These are phyloP conservation scores for Fomitopsis schrenkii DNA, from an alignment of 1,284 basidiomycete species.

Conservation along the genomic window DNA sequence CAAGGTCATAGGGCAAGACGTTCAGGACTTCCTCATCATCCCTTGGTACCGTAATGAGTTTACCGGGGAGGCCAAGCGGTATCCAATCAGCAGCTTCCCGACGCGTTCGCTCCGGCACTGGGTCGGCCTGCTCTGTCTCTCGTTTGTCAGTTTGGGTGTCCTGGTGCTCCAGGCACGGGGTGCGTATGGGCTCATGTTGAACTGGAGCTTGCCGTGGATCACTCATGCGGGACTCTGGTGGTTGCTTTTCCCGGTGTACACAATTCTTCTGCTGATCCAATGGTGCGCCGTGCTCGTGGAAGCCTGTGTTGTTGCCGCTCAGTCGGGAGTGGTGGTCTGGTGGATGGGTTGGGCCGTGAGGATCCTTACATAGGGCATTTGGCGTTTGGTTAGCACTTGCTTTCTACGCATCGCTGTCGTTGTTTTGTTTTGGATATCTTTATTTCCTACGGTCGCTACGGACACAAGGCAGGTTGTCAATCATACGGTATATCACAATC, in stretches of 20 bases:
- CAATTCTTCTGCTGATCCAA: constrained; percentile 52
- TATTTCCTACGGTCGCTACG: constrained; percentile 8
- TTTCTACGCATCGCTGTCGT: constrained; percentile 7
- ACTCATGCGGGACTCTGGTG: constrained; percentile 55
- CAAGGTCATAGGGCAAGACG: constrained; percentile 69
- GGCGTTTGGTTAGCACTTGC: constrained; percentile 7
- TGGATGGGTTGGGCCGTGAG: constrained; percentile 67
- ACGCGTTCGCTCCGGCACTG: constrained; percentile 62
- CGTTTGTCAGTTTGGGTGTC: constrained; percentile 38
- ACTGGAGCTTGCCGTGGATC: constrained; percentile 51
- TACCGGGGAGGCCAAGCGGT: constrained; percentile 68
- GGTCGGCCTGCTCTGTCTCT: constrained; percentile 54
- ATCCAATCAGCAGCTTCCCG: constrained; percentile 55
- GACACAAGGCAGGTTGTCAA: not conserved
- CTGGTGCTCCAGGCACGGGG: constrained; percentile 50
- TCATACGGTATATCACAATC: not conserved
- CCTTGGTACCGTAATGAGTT: constrained; percentile 79
- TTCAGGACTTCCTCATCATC: constrained; percentile 74
- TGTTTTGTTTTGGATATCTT: constrained; percentile 11
- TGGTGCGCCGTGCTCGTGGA: constrained; percentile 60
- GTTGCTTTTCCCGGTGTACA: constrained; percentile 56
- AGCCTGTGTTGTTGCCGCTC: constrained; percentile 46
- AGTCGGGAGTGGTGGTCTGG: constrained; percentile 57
- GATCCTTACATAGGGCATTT: constrained; percentile 35
- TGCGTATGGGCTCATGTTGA: constrained; percentile 45